Evolutionary conservation across 108 stramenopile genomes (phyloP).

Genomic region (Seminavis robusta): DNA sequence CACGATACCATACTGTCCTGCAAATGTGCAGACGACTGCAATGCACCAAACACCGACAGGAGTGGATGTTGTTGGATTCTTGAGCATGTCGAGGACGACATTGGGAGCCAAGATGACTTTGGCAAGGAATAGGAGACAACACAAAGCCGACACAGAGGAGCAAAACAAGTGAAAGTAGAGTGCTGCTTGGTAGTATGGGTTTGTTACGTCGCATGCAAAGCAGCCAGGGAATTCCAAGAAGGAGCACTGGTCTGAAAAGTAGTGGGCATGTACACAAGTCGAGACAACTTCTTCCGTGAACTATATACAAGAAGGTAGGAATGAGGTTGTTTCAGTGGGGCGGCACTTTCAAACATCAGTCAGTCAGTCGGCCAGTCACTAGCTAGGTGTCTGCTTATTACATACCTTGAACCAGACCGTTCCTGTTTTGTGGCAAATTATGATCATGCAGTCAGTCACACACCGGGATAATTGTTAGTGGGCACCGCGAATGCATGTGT

Average conservation of each 20-base stretch:
- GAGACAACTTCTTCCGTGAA: conserved; percentile 39
- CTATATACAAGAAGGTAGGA: no score
- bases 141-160: conserved; percentile 32
- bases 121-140: conserved; percentile 28
- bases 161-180: conserved; percentile 34
- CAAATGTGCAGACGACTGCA: conserved; percentile 48
- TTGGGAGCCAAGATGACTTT: conserved; percentile 39
- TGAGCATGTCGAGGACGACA: conserved; percentile 55
- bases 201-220: conserved; percentile 35
- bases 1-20: conserved; percentile 41
- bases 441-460: no score
- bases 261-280: conserved; percentile 41
- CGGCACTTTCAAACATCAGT: no score
- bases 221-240: conserved; percentile 52
- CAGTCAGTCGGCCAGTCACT: no score
- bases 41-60: conserved; percentile 59
- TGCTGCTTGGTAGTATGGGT: conserved; percentile 7
- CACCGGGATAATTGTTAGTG: no score
- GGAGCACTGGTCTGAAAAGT: not conserved
- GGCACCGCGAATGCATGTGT: no score
- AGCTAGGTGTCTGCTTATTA: no score
- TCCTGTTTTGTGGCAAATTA: no score
- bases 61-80: conserved; percentile 52
- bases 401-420: conserved; percentile 67
- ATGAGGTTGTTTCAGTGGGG: no score